These are phyloP conservation scores for Metschnikowia chrysomelidarum DNA, from an alignment of 805 yeast species.

Conservation along the genomic window DNA sequence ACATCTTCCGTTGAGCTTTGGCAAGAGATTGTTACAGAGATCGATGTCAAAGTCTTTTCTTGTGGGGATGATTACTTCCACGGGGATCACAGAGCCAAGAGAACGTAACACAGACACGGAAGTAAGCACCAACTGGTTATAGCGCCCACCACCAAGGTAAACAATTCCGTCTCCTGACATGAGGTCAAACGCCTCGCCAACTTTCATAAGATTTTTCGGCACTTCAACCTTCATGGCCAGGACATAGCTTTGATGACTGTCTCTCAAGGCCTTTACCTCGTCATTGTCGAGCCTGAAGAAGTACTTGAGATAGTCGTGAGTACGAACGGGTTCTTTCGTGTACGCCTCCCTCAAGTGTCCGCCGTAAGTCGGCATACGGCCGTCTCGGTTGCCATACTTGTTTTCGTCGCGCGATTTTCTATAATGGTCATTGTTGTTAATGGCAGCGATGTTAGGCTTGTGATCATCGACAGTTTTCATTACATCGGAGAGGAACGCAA, in stretches of 20 bases:
- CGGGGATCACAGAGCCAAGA: slow-evolving; percentile 34
- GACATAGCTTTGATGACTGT: slow-evolving; percentile 24
- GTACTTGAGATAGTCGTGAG: slow-evolving; percentile 23
- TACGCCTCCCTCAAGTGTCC: slow-evolving; percentile 36
- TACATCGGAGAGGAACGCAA: slow-evolving; percentile 22
- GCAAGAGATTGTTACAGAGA: slow-evolving; percentile 33
- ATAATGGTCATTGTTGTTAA: slow-evolving; percentile 32
- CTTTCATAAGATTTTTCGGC: slow-evolving; percentile 23
- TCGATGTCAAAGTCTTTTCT: slow-evolving; percentile 32
- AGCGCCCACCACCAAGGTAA: slow-evolving; percentile 37
- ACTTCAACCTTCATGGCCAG: slow-evolving; percentile 22
- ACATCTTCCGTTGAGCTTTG: slow-evolving; percentile 33
- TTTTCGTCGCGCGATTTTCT: slow-evolving; percentile 18
- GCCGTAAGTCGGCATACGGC: slow-evolving; percentile 30
- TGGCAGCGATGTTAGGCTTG: slow-evolving; percentile 22
- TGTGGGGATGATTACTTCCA: slow-evolving; percentile 37
- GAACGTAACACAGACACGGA: slow-evolving; percentile 34
- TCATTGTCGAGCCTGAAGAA: slow-evolving; percentile 21
- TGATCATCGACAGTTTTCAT: slow-evolving; percentile 19
- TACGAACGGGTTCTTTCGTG: slow-evolving; percentile 28
- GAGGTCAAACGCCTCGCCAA: slow-evolving; percentile 19
- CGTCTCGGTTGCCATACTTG: slow-evolving; percentile 21
- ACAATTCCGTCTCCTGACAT: slow-evolving; percentile 42
- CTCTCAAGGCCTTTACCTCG: slow-evolving; percentile 21
- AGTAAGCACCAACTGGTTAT: slow-evolving; percentile 34